Evolutionary conservation across 148 eudicot species (phyloP), one percentile per base, ranked within the genome.

Genomic region (Rhododendron mucronatum): DNA sequence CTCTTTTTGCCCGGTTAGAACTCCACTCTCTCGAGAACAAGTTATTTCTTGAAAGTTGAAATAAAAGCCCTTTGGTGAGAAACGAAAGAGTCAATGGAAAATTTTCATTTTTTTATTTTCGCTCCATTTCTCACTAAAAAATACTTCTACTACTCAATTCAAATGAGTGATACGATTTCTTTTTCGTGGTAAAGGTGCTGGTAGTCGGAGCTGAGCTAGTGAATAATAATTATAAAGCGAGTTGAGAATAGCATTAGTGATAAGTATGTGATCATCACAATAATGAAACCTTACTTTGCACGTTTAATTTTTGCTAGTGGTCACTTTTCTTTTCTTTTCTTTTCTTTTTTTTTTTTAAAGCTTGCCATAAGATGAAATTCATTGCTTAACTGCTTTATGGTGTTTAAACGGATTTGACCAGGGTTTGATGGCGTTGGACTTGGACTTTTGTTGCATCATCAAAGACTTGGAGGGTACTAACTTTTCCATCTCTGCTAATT

Each of bases 341-440:
- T 41, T 41, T n/a, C n/a, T n/a, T 39, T 39, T 5, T 39, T 39
- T 39, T 30, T 69, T 69, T 13, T 28, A 1, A 30, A 71, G 20
- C 50, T 28, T 65, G 14, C 50, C 13, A 20, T 20, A 18, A 39
- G 30, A 23, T 26, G 35, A 15, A 28, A 28, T 63, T 84, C 41
- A 44, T 41, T 76, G 35, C 59, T 69, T 1, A 45, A 44, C 23
- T 71, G 61, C 21, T 4, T 48, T 26, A 7, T 28, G 7, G 51
- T 78, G 55, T 88, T 77, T 20, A 33, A 51, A 48, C 69, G 35
- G 37, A 71, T 48, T 84, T 76, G 86, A 67, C 76, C 92, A 96
- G 95, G 96, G 78, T 63, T 92, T 71, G 93, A 91, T 88, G 97
- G 97, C 57, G 83, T 86, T 65, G 97, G 97, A 74, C 86, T 91